A percentile compares a stretch with the other conserved stretches of the same genome.
phyloP scores from a whole-genome alignment of 768 basidiomycete species.

The Sarcodon sp. region DNA sequence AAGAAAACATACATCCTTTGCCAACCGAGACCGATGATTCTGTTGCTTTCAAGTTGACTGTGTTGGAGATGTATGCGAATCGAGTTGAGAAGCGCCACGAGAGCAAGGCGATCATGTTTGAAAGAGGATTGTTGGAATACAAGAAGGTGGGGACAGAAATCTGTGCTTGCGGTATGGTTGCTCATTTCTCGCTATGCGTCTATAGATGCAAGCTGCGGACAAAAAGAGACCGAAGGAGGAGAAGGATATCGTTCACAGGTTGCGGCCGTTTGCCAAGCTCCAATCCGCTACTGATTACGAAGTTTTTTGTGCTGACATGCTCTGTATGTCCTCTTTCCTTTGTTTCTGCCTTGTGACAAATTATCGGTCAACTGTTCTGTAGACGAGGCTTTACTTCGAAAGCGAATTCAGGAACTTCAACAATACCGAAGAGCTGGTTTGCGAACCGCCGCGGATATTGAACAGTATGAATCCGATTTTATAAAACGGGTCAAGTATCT shows the following conservation, averaged over 20 bases:
- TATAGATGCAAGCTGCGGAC: constrained; percentile 80
- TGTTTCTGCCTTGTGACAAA: not conserved
- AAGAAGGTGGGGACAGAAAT: constrained; percentile 63
- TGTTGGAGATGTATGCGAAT: constrained; percentile 87
- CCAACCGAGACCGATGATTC: constrained; percentile 80
- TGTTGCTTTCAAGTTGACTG: constrained; percentile 73
- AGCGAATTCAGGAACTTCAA: constrained; percentile 85
- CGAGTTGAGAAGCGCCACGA: constrained; percentile 78
- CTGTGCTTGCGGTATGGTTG: not conserved
- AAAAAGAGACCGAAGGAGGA: constrained; percentile 89
- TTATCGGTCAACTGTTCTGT: not conserved
- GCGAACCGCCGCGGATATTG: constrained; percentile 75
- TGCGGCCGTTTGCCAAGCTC: constrained; percentile 83
- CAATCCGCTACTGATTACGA: constrained; percentile 92
- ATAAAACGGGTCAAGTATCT: constrained; percentile 48
- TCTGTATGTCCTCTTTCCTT: constrained; percentile 46
- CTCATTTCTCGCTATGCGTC: constrained; percentile 5
- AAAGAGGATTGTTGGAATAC: constrained; percentile 83
- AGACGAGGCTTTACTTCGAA: constrained; percentile 86
- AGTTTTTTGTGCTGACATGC: constrained; percentile 71
- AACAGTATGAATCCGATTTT: constrained; percentile 73
- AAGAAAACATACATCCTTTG: constrained; percentile 58
- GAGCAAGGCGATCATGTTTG: constrained; percentile 82
- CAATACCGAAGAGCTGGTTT: constrained; percentile 82
- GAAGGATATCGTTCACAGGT: constrained; percentile 76